Base-by-base conservation (phyloP, 768 basidiomycete species). In the Lepiota venenata region DNA sequence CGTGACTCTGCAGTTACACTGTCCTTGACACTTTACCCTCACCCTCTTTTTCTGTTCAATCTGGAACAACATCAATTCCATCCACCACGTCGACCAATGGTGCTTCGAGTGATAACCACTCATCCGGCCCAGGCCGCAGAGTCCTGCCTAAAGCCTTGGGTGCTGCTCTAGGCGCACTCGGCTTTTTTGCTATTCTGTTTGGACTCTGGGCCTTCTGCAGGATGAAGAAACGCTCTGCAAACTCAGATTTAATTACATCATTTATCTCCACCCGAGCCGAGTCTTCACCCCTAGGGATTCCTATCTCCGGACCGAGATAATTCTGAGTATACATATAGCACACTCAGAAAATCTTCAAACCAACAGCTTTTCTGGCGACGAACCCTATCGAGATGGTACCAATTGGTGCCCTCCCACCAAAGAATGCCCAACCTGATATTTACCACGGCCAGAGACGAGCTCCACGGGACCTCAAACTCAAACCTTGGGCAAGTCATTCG, bases 111-210 rank as follows among this genome's bases (percentile, higher is more conserved):
- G n/a, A 36, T 22, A 35, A 36, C 12, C 32, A 14, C 12, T 16
- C 52, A n/a, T 18, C 36, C 53, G 22, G 42, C 53, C 20, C 58
- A 58, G 46, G 58, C 44, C 18, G 63, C n/a, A n/a, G n/a, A n/a
- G n/a, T 61, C 18, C 52, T 72, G 10, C 64, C 66, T 5, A 66
- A 73, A 27, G 69, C 65, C 2, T 61, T 74, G 5, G 71, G 72
- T 15, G 64, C 65, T 4, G 60, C 65, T 1, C 59, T 74, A 14
- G 73, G 71, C 15, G 50, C 69, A 2, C 49, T 73, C 4, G 71
- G 63, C 2, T 51, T 73, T 42, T 25, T 69, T 15, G 51, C 71
- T 21, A 56, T 72, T 6, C 36, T 58, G 7, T 58, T 62, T n/a
- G n/a, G n/a, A n/a, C n/a, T n/a, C n/a, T n/a, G n/a, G 66, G 70